Evolutionary conservation across 331 rosid genomes (phyloP).

Genomic region (Malus hybrid): DNA sequence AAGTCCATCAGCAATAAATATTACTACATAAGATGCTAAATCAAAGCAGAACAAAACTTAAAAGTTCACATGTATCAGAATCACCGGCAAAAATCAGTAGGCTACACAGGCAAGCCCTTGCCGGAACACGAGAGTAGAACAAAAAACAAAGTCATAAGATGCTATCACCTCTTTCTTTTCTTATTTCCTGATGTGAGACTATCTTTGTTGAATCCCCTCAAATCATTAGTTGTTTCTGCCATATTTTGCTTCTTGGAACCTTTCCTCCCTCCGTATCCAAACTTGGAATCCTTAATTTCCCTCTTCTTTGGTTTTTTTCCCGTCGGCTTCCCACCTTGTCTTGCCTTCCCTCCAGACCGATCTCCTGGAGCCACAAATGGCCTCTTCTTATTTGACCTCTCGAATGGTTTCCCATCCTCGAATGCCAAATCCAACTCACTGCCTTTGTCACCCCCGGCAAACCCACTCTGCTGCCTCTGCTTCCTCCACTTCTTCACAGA

Average conservation of each 20-base stretch:
- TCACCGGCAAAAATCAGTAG: neutral
- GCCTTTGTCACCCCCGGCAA: slow-evolving; percentile 41
- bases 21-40: neutral
- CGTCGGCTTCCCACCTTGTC: slow-evolving; percentile 18
- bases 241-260: slow-evolving; percentile 49
- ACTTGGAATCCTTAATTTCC: slow-evolving; percentile 41
- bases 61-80: too few relatives aligned
- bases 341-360: slow-evolving; percentile 53
- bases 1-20: neutral
- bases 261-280: slow-evolving; percentile 67
- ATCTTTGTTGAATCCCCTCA: slow-evolving; percentile 31
- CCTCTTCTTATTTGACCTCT: slow-evolving; percentile 49
- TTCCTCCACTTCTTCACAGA: slow-evolving; percentile 89
- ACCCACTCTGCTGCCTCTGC: slow-evolving; percentile 72
- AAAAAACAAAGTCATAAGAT: neutral
- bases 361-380: slow-evolving; percentile 51
- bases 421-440: slow-evolving; percentile 31
- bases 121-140: neutral
- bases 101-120: neutral
- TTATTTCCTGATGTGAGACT: slow-evolving; percentile 17
- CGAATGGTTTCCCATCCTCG: slow-evolving; percentile 52
- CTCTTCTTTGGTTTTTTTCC: slow-evolving; percentile 33
- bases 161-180: slow-evolving; percentile 41
- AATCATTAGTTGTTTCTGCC: slow-evolving; percentile 35
- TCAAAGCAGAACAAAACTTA: neutral